Evolutionary conservation across 2,329 filamentous ascomycete species (phyloP), one percentile per base, ranked within the genome.

Genomic region (Fusarium pilosicola): DNA sequence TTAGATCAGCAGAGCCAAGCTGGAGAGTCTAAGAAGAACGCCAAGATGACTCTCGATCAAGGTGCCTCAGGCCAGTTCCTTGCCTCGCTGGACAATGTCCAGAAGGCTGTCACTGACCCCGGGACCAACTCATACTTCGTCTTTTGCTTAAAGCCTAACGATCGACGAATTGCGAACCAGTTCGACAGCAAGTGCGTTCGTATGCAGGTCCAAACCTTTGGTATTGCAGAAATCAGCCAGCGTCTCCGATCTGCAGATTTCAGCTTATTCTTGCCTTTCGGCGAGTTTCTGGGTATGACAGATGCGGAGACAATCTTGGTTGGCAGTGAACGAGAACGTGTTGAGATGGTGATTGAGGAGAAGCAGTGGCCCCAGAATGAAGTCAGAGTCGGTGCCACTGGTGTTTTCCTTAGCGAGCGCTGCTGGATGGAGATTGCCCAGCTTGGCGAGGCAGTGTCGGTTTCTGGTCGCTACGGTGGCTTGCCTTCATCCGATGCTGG

Each of bases 141-240:
- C 49, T 98, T 99, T 83, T 99, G 96, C 79, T 84, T 99, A 73
- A 99, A 99, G 84, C 96, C 96, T 28, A 99, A 99, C 77, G 96
- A 99, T 81, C 90, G 96, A 60, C 91, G 96, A 56, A 99, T 99
- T 75, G 96, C 96, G 70, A 99, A 99, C 76, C 96, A 99, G 79
- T 99, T 98, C 77, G 96, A 99, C 82, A 98, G 95, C 88, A 98
- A 98, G 83, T 99, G 96, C 80, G 96, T 99, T 28, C 92, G 96
- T 8, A 94, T 93, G 17, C 96, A 99, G 80, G 89, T 99, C 3
- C 96, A 98, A 80, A 97, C 95, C 0, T 94, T 98, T 76, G 96
- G 96, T 38, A 97, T 99, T 78, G 95, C 95, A 3, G 96, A 99
- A 80, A 98, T 99, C 81, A 97, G 95, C 80, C 95, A 98, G 80